Evolutionary conservation across 2,329 filamentous ascomycete genomes (phyloP).

Genomic region (Emmonsiellopsis sp.): DNA sequence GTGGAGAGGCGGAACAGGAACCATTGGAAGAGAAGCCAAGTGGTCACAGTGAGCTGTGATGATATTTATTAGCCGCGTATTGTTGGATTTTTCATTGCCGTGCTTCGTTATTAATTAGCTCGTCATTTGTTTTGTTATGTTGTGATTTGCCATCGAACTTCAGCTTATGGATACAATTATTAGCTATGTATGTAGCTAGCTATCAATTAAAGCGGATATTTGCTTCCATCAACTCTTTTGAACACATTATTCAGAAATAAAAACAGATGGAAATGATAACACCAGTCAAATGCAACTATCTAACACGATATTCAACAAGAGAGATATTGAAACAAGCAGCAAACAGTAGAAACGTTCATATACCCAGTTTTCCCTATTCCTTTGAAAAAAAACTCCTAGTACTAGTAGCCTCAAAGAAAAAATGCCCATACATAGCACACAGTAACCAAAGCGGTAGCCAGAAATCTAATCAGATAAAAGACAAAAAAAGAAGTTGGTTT

Average conservation of each 20-base stretch:
- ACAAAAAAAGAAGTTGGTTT: background rate
- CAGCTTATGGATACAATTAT: too few relatives aligned
- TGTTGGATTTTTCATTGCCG: too few relatives aligned
- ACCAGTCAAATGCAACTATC: slow-evolving; percentile 1
- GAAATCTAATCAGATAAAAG: background rate
- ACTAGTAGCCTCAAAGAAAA: background rate
- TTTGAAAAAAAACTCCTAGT: background rate
- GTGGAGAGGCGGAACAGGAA: slow-evolving; percentile 6
- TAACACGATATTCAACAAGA: background rate
- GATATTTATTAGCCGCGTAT: background rate
- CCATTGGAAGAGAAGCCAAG: slow-evolving; percentile 30
- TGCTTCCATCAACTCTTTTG: too few relatives aligned
- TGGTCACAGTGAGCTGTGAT: slow-evolving; percentile 37
- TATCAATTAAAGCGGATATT: too few relatives aligned
- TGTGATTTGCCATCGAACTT: too few relatives aligned
- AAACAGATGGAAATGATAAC: background rate
- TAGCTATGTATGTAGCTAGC: too few relatives aligned
- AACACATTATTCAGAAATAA: too few relatives aligned
- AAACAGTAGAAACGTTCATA: background rate
- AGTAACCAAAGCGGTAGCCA: background rate
- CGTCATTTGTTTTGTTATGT: too few relatives aligned
- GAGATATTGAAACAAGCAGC: background rate
- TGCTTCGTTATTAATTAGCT: too few relatives aligned
- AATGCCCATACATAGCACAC: background rate
- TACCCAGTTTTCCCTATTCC: background rate